phyloP scores from a whole-genome alignment of 179 eudicot genomes.

The Nepenthes alata region DNA sequence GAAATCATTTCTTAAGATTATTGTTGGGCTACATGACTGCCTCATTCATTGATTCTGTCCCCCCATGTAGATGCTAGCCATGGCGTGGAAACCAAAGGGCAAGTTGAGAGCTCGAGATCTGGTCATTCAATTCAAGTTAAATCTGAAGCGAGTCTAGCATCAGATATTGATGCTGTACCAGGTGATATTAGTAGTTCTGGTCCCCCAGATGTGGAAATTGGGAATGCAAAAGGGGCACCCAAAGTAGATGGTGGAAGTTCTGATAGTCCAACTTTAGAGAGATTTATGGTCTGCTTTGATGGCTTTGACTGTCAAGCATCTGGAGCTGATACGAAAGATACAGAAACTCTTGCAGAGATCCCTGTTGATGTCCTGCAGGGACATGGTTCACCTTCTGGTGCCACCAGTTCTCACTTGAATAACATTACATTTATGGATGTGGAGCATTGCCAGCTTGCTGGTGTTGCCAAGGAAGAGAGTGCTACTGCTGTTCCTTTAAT shows the following conservation, averaged over 20 bases:
- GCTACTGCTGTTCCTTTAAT: conserved; percentile 9
- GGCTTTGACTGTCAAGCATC: conserved; percentile 4
- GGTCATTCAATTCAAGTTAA: conserved; percentile 14
- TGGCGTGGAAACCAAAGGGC: conserved; percentile 15
- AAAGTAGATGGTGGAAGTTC: conserved; percentile 4
- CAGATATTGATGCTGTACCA: conserved; percentile 14
- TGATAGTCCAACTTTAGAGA: conserved; percentile 5
- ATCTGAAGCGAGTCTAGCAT: conserved; percentile 14
- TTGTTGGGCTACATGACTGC: conserved; percentile 8
- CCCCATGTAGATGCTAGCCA: conserved; percentile 40
- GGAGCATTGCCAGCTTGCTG: conserved; percentile 14
- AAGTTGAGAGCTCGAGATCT: conserved; percentile 17
- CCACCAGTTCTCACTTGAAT: conserved; percentile 12
- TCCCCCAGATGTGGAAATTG: conserved; percentile 6
- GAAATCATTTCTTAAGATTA: no score
- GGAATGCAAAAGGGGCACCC: conserved; percentile 9
- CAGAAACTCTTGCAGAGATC: conserved; percentile 18
- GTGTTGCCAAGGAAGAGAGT: conserved; percentile 7
- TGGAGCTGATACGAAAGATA: conserved; percentile 11
- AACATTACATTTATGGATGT: conserved; percentile 17
- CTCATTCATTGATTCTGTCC: conserved; percentile 17
- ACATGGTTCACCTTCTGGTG: conserved; percentile 13
- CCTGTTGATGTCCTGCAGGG: conserved; percentile 16
- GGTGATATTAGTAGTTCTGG: conserved; percentile 4
- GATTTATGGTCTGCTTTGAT: conserved; percentile 13